Conservation (phyloP, 768 basidiomycete species). For the Lactarius trivialis region DNA sequence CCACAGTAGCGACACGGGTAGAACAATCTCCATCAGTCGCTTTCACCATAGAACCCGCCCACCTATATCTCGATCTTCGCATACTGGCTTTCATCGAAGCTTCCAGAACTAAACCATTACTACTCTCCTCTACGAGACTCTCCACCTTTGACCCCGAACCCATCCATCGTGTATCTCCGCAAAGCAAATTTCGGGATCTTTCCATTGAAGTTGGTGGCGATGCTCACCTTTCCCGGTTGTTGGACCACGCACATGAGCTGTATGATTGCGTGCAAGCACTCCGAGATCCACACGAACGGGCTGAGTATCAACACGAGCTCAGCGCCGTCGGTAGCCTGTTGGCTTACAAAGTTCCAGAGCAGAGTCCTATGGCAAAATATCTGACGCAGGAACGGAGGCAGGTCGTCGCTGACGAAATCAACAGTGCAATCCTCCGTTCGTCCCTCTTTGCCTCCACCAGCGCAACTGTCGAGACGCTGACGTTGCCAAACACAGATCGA, state of each 20-base stretch:
- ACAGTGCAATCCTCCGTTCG: constrained; percentile 79
- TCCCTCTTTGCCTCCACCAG: constrained; percentile 12
- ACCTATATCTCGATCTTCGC: constrained; percentile 77
- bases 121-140: constrained; percentile 30
- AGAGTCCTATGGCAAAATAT: constrained; percentile 69
- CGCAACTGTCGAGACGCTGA: not conserved
- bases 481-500: constrained; percentile 37
- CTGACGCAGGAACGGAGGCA: constrained; percentile 71
- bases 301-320: constrained; percentile 62
- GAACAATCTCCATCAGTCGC: constrained; percentile 34
- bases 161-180: constrained; percentile 16
- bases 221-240: constrained; percentile 43
- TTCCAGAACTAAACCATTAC: constrained; percentile 64
- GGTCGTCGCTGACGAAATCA: constrained; percentile 81
- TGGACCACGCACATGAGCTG: constrained; percentile 60
- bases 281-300: constrained; percentile 46
- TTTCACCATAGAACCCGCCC: constrained; percentile 65
- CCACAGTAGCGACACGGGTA: not conserved
- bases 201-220: constrained; percentile 28
- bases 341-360: constrained; percentile 78
- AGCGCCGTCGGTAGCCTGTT: constrained; percentile 69
- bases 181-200: constrained; percentile 26
- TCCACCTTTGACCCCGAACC: constrained; percentile 9
- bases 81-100: constrained; percentile 85
- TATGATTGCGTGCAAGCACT: constrained; percentile 56